Percentiles rank a stretch among this genome's conserved stretches.
These are phyloP conservation scores for Pyrenopolyporus hunteri DNA, from an alignment of 495 filamentous ascomycete species.

Conservation along the genomic window DNA sequence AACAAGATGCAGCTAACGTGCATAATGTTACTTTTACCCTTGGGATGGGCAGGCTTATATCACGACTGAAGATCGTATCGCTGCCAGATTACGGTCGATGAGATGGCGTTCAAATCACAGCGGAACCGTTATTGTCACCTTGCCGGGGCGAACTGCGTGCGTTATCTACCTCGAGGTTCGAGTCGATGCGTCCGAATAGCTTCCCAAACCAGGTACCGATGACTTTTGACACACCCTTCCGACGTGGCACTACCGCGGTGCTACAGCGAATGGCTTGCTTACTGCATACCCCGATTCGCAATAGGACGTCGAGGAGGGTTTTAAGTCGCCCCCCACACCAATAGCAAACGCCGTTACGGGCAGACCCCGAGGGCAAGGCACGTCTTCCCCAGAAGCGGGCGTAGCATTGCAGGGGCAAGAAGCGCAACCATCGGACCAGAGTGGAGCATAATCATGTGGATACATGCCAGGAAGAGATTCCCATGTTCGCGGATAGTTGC, in stretches of 20 bases:
- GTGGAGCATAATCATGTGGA: conserved; percentile 19
- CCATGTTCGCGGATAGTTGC: conserved; percentile 44
- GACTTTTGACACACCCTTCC: conserved; percentile 13
- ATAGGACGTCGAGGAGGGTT: conserved; percentile 24
- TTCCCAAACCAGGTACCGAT: conserved; percentile 23
- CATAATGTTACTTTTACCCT: conserved; percentile 10
- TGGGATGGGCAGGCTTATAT: conserved; percentile 5
- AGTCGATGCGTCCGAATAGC: conserved; percentile 9
- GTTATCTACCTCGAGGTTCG: conserved; percentile 1
- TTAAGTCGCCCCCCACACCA: conserved; percentile 29
- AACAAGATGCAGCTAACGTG: conserved; percentile 20
- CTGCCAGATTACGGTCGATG: background rate
- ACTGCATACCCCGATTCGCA: conserved; percentile 35
- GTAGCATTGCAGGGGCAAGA: conserved; percentile 35
- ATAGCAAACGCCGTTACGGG: conserved; percentile 32
- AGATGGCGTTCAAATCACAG: background rate
- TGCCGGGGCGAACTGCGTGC: background rate
- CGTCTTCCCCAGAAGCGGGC: conserved; percentile 32
- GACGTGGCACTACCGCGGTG: conserved; percentile 28
- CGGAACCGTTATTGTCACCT: conserved; percentile 7
- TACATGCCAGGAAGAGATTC: conserved; percentile 27
- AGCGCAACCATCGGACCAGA: conserved; percentile 16
- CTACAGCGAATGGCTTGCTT: conserved; percentile 35
- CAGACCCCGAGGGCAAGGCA: conserved; percentile 35
- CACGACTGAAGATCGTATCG: conserved; percentile 14